Percentiles rank a stretch among this genome's conserved stretches.
These are phyloP conservation scores for Astrephomene gubernaculifera DNA, from an alignment of 139 green algal genomes.

Conservation along the genomic window DNA sequence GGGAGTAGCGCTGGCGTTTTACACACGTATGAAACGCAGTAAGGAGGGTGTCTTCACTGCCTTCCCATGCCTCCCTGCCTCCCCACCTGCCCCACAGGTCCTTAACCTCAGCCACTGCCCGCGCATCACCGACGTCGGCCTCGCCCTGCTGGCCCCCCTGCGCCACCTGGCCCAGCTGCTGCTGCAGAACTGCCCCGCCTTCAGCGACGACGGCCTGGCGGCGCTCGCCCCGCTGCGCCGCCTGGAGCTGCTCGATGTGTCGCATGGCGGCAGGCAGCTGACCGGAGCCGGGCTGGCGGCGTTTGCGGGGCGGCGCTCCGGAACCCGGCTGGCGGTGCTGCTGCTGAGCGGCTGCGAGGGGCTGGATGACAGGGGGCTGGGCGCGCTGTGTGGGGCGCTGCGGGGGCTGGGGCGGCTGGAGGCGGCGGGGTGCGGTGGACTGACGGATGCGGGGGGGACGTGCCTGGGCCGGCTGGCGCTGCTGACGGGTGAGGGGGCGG, in stretches of 20 bases:
- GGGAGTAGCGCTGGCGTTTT: neutral
- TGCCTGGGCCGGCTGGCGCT: constrained; percentile 42
- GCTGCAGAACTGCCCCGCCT: neutral
- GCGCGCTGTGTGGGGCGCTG: neutral
- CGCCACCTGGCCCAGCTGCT: constrained; percentile 20
- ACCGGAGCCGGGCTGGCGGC: constrained; percentile 33
- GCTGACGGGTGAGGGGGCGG: constrained; percentile 52
- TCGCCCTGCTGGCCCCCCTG: constrained; percentile 5
- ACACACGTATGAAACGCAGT: neutral
- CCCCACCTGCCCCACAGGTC: constrained; percentile 7
- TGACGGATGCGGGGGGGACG: constrained; percentile 54
- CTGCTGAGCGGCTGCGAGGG: constrained; percentile 45
- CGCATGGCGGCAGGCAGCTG: neutral
- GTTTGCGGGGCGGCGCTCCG: constrained; percentile 5
- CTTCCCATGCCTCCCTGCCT: neutral
- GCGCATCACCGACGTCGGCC: constrained; percentile 41
- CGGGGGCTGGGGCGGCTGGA: constrained; percentile 40
- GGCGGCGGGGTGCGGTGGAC: constrained; percentile 47
- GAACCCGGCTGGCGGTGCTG: constrained; percentile 49
- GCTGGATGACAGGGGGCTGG: constrained; percentile 57
- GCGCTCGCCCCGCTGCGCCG: constrained; percentile 39
- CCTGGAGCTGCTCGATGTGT: constrained; percentile 48
- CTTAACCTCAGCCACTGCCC: constrained; percentile 53
- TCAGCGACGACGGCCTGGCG: constrained; percentile 54
- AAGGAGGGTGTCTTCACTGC: neutral